A percentile compares a stretch with the other conserved stretches of the same genome.
phyloP scores from a whole-genome alignment of 2,329 filamentous ascomycete genomes.

The Monilinia aucupariae region DNA sequence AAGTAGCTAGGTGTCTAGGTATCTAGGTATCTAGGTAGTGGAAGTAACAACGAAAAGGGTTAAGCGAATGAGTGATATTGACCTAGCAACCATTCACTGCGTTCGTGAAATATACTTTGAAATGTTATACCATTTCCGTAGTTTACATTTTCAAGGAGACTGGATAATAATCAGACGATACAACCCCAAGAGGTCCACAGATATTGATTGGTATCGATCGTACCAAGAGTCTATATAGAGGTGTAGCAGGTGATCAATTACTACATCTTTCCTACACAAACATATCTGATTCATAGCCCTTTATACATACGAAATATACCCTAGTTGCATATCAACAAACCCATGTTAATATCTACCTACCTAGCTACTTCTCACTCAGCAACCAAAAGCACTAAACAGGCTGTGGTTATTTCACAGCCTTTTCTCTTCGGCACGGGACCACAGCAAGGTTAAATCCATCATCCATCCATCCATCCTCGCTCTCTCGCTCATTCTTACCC shows the following conservation, averaged over 20 bases:
- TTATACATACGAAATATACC: background rate
- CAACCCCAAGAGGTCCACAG: background rate
- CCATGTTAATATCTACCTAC: conserved; percentile 1
- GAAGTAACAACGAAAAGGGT: too few species aligned
- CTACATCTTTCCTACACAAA: background rate
- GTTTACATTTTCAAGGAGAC: background rate
- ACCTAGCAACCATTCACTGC: background rate
- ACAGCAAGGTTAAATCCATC: too few species aligned
- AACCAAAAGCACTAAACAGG: background rate
- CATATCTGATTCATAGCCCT: conserved; percentile 5
- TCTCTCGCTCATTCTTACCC: too few species aligned
- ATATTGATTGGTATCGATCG: background rate
- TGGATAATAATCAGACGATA: background rate
- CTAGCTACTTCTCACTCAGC: conserved; percentile 10
- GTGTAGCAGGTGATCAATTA: too few species aligned
- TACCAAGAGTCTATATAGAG: too few species aligned
- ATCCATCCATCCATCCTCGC: too few species aligned
- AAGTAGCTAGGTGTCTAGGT: too few species aligned
- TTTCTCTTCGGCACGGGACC: too few species aligned
- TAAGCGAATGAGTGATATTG: background rate
- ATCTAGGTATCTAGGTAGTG: too few species aligned
- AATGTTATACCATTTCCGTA: background rate
- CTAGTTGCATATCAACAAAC: background rate
- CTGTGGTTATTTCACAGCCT: too few species aligned
- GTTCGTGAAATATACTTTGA: background rate